Evolutionary conservation across 345 rosid genomes (phyloP), one percentile per base, ranked within the genome.

Genomic region (Heritiera littoralis): DNA sequence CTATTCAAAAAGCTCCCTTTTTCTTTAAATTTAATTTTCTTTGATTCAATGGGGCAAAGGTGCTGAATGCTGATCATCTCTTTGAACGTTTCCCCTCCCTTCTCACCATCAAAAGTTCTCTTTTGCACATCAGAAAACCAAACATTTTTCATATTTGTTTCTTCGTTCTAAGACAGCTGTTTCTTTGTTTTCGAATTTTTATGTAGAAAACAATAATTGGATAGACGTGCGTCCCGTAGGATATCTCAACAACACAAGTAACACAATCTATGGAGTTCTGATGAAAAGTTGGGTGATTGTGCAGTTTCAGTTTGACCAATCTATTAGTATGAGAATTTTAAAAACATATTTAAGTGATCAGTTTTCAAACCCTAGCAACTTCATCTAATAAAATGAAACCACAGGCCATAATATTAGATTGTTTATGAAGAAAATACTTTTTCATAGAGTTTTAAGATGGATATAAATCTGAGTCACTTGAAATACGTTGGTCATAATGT

Each of bases 1-100:
- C 72, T 67, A 75, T 84, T 84, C 64, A 72, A 83, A 85, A 88
- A 83, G 70, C 65, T 70, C 69, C 49, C 81, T 85, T 85, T 55
- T 10, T 30, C 72, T 79, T 82, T 74, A 80, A 68, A 43, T 52
- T 52, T 52, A 52, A n/a, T 46, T 28, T 23, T 46, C 35, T 63
- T 75, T 75, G 65, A 80, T 75, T 63, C 41, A 30, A 61, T 46
- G 68, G 66, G 7, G 43, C 66, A 60, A 45, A 61, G 41, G 2
- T 71, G 75, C 43, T 9, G 56, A 63, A 35, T 23, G 28, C 28
- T 23, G 28, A 23, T 56, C 23, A 17, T 40, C 23, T 18, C 75
- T 61, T 59, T 67, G 59, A 66, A 80, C 64, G 68, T 76, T 76
- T 79, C 23, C 72, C 72, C 68, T 58, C 80, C 63, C 5, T 48